Evolutionary conservation across 768 basidiomycete genomes (phyloP), one percentile per base, ranked within the genome.

Genomic region (Clathrus columnatus): DNA sequence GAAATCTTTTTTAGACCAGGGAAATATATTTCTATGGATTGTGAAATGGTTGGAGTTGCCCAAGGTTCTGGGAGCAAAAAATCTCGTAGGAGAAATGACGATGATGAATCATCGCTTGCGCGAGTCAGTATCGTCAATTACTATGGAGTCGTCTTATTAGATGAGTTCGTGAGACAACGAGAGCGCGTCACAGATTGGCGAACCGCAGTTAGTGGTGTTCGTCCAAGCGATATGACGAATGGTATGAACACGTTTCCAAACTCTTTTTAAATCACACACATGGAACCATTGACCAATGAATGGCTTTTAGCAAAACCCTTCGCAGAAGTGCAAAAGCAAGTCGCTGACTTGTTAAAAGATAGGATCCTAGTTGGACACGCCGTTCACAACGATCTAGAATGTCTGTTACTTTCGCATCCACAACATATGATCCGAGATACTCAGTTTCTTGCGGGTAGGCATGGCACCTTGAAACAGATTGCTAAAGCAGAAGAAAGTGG

Each of bases 21-120:
- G 48, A 84, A 79, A 63, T 87, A 87, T 59, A 71, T 96, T 43
- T 83, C 91, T 0, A 72, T 99, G 26, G 95, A 99, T 69, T 98
- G 95, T 63, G 95, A 98, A 69, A 96, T 98, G 92, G 94, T 98
- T 10, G 93, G 93, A 4, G 79, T 95, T n/a, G 92, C 92, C 0
- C 75, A 81, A n/a, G 76, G 84, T 23, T 20, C 54, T 4, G 27
- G 26, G 18, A 53, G 28, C 7, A 36, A 21, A 17, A 17, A 20
- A 23, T 21, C 7, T 1, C n/a, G 24, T 14, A 43, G 56, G 18
- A 47, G 30, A n/a, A 48, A 48, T n/a, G 4, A 50, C 23, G 91
- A 90, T 20, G 69, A 69, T 2, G 91, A 95, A 65, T 91, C 88
- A 0, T 84, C 86, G 0, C 77, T 96, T 14, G 94, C 92, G 1